Percentiles rank a stretch among this genome's conserved stretches.
Conservation (phyloP, 495 filamentous ascomycete genomes). For the Lophiotrema nucula region DNA sequence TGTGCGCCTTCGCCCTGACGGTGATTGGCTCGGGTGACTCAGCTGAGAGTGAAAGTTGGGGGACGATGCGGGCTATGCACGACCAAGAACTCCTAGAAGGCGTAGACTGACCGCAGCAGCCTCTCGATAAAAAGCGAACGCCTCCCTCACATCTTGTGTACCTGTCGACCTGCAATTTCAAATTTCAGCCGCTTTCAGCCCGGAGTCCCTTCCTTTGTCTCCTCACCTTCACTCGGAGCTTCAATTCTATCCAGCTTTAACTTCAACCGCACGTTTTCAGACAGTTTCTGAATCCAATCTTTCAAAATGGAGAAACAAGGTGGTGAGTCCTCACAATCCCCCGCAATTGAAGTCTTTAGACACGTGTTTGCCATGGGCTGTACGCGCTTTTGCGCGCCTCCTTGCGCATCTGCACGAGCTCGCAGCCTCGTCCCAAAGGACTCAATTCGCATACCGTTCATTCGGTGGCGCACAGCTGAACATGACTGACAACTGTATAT, state of each 20-base stretch:
- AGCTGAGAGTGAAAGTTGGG: conserved; percentile 9
- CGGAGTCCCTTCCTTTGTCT: neutral
- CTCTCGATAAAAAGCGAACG: conserved; percentile 17
- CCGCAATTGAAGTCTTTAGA: neutral
- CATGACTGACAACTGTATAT: neutral
- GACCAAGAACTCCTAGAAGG: neutral
- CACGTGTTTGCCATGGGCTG: neutral
- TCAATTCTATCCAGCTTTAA: neutral
- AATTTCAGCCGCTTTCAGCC: conserved; percentile 8
- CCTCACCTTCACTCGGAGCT: neutral
- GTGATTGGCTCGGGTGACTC: conserved; percentile 11
- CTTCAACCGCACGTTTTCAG: neutral
- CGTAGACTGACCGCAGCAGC: neutral
- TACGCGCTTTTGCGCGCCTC: neutral
- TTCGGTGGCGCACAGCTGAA: neutral
- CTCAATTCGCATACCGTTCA: neutral
- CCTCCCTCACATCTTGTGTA: neutral
- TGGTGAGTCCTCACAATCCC: conserved; percentile 2
- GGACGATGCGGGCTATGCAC: conserved; percentile 18
- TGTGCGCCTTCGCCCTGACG: neutral
- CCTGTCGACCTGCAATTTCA: neutral
- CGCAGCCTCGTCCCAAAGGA: neutral
- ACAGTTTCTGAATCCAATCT: neutral
- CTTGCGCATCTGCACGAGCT: neutral
- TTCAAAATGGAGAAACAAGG: conserved; percentile 32